Evolutionary conservation across 2,329 filamentous ascomycete species (phyloP).

Genomic region (Emmonsiellopsis sp.): DNA sequence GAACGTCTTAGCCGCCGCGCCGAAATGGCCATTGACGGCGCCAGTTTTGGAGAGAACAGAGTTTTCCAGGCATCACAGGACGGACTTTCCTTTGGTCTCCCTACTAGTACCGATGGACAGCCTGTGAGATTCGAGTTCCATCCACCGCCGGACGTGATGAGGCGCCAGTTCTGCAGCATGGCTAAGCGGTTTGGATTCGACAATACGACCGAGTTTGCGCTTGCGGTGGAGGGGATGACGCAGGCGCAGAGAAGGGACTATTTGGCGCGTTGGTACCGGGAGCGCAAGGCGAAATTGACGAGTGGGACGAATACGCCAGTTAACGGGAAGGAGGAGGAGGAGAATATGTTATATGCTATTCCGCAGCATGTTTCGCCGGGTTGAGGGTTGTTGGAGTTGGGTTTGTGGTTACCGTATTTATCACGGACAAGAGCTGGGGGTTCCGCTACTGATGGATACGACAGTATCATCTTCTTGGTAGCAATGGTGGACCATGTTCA

Average conservation of each 20-base stretch:
- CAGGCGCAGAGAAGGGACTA: conserved; percentile 70
- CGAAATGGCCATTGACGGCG: conserved; percentile 34
- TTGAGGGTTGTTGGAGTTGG: not conserved
- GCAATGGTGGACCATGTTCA: no score
- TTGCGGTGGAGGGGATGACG: conserved; percentile 85
- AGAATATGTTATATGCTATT: not conserved
- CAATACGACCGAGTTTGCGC: conserved; percentile 72
- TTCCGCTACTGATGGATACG: not conserved
- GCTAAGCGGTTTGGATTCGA: conserved; percentile 68
- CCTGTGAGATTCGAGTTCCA: conserved; percentile 54
- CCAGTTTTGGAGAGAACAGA: conserved; percentile 24
- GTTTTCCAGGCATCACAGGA: conserved; percentile 25
- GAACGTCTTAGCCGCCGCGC: conserved; percentile 71
- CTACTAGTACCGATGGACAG: conserved; percentile 22
- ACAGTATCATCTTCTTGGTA: not conserved
- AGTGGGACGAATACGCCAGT: not conserved
- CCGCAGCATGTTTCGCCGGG: not conserved
- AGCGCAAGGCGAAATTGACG: conserved; percentile 44
- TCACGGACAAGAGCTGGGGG: not conserved
- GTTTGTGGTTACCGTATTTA: not conserved
- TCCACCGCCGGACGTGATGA: conserved; percentile 64
- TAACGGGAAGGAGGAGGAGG: not conserved
- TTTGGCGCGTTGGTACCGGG: conserved; percentile 70
- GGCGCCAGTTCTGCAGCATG: conserved; percentile 86
- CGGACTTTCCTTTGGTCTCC: conserved; percentile 5